These are phyloP conservation scores for Grammothele lineata DNA, from an alignment of 768 basidiomycete genomes.

Conservation along the genomic window DNA sequence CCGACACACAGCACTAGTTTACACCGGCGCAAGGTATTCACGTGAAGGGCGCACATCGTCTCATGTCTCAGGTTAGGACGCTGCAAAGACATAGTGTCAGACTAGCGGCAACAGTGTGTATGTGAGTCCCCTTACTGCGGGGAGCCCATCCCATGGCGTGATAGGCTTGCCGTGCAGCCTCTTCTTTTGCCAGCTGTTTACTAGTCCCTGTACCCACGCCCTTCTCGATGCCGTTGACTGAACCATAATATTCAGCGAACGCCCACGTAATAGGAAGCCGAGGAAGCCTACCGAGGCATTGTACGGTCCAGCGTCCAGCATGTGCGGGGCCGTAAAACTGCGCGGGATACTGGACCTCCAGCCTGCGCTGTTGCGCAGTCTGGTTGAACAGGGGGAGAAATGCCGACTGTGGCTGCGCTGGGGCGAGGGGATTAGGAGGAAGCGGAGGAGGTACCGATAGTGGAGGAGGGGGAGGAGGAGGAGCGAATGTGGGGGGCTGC, in stretches of 20 bases:
- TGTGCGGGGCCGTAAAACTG: conserved; percentile 63
- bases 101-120: too few species aligned
- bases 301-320: conserved; percentile 61
- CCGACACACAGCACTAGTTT: neutral
- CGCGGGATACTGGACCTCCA: conserved; percentile 57
- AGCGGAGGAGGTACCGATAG: conserved; percentile 28
- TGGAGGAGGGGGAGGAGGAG: conserved; percentile 33
- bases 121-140: conserved; percentile 14
- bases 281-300: conserved; percentile 58
- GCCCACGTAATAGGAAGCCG: too few species aligned
- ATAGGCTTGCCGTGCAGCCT: conserved; percentile 68
- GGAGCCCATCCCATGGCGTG: conserved; percentile 73
- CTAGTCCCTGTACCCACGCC: conserved; percentile 61
- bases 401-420: conserved; percentile 58
- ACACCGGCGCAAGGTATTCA: neutral
- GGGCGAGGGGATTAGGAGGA: conserved; percentile 51
- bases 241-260: neutral
- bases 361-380: conserved; percentile 60
- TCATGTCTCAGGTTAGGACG: neutral
- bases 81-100: too few species aligned
- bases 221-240: conserved; percentile 69
- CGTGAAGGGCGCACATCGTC: too few species aligned
- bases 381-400: conserved; percentile 76
- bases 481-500: conserved; percentile 18
- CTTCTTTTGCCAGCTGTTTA: conserved; percentile 77